Conservation (phyloP, 2,329 filamentous ascomycete genomes). For the Hymenoscyphus fructigenus region DNA sequence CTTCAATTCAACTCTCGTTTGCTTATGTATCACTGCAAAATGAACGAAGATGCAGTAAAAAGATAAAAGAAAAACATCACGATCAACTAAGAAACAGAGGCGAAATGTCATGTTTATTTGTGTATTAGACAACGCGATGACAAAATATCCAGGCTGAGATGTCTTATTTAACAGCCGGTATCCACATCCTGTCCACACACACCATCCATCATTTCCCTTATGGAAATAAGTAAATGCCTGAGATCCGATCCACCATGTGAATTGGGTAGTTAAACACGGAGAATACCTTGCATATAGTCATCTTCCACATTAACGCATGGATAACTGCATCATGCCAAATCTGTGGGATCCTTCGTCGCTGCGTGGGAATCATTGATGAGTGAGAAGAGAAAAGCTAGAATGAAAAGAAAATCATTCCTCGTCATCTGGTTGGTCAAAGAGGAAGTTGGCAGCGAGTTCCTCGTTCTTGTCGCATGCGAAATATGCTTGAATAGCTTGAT, state of each 20-base stretch:
- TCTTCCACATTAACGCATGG: slow-evolving; percentile 1
- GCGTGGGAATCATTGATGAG: slow-evolving; percentile 11
- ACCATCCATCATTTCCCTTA: slow-evolving; percentile 11
- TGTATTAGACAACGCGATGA: slow-evolving; percentile 11
- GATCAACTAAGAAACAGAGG: neutral
- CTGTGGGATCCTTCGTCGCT: slow-evolving; percentile 7
- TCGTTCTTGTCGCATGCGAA: slow-evolving; percentile 99
- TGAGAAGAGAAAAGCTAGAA: slow-evolving; percentile 15
- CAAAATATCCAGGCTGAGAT: slow-evolving; percentile 18
- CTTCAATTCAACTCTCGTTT: no score
- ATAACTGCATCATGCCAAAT: neutral
- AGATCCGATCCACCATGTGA: slow-evolving; percentile 4
- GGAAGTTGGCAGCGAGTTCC: slow-evolving; percentile 94
- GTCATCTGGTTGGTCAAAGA: slow-evolving; percentile 96
- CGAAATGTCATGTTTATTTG: slow-evolving; percentile 4
- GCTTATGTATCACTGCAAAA: no score
- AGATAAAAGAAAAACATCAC: neutral
- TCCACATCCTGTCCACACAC: slow-evolving; percentile 9
- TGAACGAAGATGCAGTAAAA: neutral
- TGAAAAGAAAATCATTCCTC: slow-evolving; percentile 48
- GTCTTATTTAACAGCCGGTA: slow-evolving; percentile 15
- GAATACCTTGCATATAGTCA: slow-evolving; percentile 2
- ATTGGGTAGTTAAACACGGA: slow-evolving; percentile 1
- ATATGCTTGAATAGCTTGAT: slow-evolving; percentile 95
- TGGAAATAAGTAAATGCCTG: slow-evolving; percentile 6